phyloP scores from a whole-genome alignment of 352 stramenopile species.

The Thraustotheca clavata region DNA sequence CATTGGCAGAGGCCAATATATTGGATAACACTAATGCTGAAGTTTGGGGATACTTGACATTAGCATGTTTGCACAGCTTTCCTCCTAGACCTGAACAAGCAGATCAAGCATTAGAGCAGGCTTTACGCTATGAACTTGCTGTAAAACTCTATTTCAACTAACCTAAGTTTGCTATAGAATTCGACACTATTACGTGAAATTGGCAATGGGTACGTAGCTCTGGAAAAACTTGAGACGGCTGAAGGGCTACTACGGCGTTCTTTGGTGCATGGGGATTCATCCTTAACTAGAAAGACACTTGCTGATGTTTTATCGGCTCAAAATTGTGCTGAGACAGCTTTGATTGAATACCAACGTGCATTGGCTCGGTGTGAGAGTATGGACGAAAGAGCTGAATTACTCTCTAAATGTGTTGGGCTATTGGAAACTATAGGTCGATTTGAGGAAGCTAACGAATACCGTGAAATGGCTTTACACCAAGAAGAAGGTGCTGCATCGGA shows the following conservation, averaged over 20 bases:
- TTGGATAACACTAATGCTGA: slow-evolving; percentile 55
- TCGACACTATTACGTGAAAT: slow-evolving; percentile 59
- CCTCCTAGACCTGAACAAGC: slow-evolving; percentile 21
- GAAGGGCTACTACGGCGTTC: slow-evolving; percentile 57
- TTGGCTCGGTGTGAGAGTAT: slow-evolving; percentile 35
- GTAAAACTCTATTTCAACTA: neutral
- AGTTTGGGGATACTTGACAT: slow-evolving; percentile 68
- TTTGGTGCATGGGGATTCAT: slow-evolving; percentile 59
- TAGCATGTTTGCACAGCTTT: slow-evolving; percentile 35
- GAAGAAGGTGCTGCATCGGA: slow-evolving; percentile 13
- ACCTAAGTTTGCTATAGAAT: slow-evolving; percentile 32
- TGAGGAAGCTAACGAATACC: slow-evolving; percentile 61
- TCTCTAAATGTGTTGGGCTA: slow-evolving; percentile 56
- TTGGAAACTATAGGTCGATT: slow-evolving; percentile 55
- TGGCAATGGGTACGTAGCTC: slow-evolving; percentile 69
- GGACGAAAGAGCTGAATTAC: slow-evolving; percentile 33
- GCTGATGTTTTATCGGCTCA: slow-evolving; percentile 69
- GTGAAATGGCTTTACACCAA: slow-evolving; percentile 35
- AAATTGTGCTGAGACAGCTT: slow-evolving; percentile 66
- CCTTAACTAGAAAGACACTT: slow-evolving; percentile 62
- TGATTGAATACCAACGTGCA: slow-evolving; percentile 57
- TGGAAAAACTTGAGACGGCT: slow-evolving; percentile 65
- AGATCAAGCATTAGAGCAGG: slow-evolving; percentile 48
- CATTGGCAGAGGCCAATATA: slow-evolving; percentile 66
- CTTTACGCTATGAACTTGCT: slow-evolving; percentile 36